Evolutionary conservation across 2,329 filamentous ascomycete genomes (phyloP), one percentile per base, ranked within the genome.

Genomic region (Nothophaeocryptopus gaeumannii): DNA sequence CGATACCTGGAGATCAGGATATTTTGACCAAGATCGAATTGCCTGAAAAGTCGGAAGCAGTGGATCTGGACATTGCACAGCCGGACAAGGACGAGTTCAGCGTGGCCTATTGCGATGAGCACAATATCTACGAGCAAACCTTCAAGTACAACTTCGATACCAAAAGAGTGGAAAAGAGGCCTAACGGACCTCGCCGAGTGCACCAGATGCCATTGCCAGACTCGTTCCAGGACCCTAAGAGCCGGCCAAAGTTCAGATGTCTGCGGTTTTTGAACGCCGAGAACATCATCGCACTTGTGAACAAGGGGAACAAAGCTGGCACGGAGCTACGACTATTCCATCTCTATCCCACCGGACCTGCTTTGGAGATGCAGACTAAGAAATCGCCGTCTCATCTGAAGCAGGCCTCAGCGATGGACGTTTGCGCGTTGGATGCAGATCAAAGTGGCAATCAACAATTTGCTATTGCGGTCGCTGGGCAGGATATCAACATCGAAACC

Each of bases 101-200:
- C 58, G 73, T 96, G 46, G 85, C 84, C 2, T 96, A 89, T 69
- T 91, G 87, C 69, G 84, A 86, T 61, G 84, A 89, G 56, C 76
- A 85, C 64, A 83, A 89, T 58, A 78, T 97, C 41, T 86, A 84
- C 69, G 72, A 86, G 32, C 77, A 87, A 60, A 79, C 80, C 30
- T 70, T 89, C 40, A 70, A 74, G 14, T 75, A 77, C 36, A 74
- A 77, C 51, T 76, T 77, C 41, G 60, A 51, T 5, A 66, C 67
- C 46, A 72, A 67, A 46, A 72, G 71, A 48, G 58, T 58, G 9
- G 57, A 67, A 40, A 62, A 65, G 51, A 58, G 60, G 37, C 65
- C 68, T 67, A 58, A 77, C 74, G 62, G 73, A 51, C 51, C 72
- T 70, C 57, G 73, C 60, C 51, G 59, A 61, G 68, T 76, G 4